These are phyloP conservation scores for Colletotrichum sp. DNA, from an alignment of 2,329 filamentous ascomycete genomes.

Conservation along the genomic window DNA sequence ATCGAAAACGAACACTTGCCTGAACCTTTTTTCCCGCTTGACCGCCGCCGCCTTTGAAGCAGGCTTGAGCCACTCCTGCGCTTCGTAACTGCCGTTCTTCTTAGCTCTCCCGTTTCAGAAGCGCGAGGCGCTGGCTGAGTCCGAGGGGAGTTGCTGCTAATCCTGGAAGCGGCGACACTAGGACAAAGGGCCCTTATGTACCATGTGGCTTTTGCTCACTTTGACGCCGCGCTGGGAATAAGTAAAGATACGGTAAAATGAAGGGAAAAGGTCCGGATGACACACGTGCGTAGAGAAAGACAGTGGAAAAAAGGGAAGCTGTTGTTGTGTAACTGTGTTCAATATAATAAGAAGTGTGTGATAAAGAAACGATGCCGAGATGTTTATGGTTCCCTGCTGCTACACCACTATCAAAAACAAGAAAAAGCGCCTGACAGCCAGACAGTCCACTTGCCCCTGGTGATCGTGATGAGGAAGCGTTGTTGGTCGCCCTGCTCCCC, in stretches of 20 bases:
- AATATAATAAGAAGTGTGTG: background rate
- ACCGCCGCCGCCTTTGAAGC: background rate
- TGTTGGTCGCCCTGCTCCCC: background rate
- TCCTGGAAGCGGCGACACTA: constrained; percentile 1
- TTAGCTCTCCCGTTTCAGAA: background rate
- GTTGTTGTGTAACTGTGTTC: background rate
- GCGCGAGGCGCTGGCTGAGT: background rate
- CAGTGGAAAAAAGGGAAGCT: background rate
- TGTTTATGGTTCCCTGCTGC: background rate
- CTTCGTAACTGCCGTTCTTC: background rate
- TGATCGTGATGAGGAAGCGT: background rate
- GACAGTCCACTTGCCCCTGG: background rate
- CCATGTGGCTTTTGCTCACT: constrained; percentile 6
- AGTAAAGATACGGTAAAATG: background rate
- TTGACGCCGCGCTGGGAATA: background rate
- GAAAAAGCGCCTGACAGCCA: background rate
- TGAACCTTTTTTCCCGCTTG: background rate
- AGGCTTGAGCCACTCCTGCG: background rate
- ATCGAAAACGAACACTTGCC: background rate
- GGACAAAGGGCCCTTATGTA: constrained; percentile 1
- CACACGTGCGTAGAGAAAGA: background rate
- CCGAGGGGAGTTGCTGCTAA: background rate
- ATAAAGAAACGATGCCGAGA: background rate
- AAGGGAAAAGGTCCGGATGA: background rate
- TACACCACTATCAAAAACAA: background rate